Percentiles rank a stretch among this genome's conserved stretches.
phyloP scores from a whole-genome alignment of 495 filamentous ascomycete genomes.

The Aspergillus avenaceus region DNA sequence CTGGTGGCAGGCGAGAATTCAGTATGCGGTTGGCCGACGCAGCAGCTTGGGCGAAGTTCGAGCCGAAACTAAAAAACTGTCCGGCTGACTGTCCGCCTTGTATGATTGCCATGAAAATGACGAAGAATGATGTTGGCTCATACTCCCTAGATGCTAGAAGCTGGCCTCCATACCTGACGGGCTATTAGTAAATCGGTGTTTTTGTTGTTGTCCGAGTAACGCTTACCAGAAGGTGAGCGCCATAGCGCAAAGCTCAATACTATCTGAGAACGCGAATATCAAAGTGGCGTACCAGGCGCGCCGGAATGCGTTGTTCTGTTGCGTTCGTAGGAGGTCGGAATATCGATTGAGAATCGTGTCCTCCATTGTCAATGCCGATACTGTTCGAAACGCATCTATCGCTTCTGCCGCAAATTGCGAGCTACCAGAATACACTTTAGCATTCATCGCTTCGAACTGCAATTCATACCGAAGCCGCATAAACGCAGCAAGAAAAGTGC shows the following conservation, averaged over 20 bases:
- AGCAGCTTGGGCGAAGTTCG: constrained; percentile 53
- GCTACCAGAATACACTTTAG: constrained; percentile 51
- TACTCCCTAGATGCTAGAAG: constrained; percentile 51
- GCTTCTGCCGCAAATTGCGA: constrained; percentile 57
- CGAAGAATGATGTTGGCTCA: constrained; percentile 47
- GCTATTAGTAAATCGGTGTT: neutral
- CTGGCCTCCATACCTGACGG: constrained; percentile 45
- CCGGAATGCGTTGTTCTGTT: constrained; percentile 46
- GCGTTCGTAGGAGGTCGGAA: constrained; percentile 41
- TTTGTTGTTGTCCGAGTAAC: neutral
- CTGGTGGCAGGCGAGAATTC: constrained; percentile 4
- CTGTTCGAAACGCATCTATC: constrained; percentile 52
- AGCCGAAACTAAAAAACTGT: constrained; percentile 46
- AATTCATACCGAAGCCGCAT: constrained; percentile 49
- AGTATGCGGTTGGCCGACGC: constrained; percentile 55
- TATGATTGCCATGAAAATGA: constrained; percentile 57
- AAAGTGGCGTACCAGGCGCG: constrained; percentile 44
- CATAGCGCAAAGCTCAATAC: constrained; percentile 47
- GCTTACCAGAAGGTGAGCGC: constrained; percentile 58
- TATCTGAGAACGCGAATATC: constrained; percentile 35
- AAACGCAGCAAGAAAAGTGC: constrained; percentile 51
- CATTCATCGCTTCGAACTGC: constrained; percentile 53
- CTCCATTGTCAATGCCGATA: constrained; percentile 53
- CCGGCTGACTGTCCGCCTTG: constrained; percentile 52
- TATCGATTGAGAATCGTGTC: constrained; percentile 45